phyloP scores from a whole-genome alignment of 2,329 filamentous ascomycete species.

The Ophiostoma ulmi region DNA sequence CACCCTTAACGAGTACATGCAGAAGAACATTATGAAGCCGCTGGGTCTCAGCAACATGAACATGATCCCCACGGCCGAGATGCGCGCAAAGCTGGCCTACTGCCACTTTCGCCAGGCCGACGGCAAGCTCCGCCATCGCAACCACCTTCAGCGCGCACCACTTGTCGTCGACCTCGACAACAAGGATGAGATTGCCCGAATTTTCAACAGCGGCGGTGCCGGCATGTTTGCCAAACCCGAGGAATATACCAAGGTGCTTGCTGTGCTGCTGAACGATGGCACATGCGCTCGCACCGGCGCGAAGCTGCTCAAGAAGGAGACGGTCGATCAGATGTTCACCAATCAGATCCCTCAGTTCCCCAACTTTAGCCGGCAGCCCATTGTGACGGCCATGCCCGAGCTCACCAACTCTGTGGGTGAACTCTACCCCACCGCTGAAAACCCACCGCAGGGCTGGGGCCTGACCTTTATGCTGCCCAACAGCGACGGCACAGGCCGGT shows the following conservation, averaged over 20 bases:
- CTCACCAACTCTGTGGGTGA: slow-evolving; percentile 44
- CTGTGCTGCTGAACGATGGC: slow-evolving; percentile 57
- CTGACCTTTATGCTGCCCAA: slow-evolving; percentile 49
- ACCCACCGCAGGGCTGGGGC: slow-evolving; percentile 57
- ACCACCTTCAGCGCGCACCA: slow-evolving; percentile 32
- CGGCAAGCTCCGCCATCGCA: slow-evolving; percentile 37
- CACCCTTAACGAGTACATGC: slow-evolving; percentile 42
- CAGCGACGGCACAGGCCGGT: slow-evolving; percentile 45
- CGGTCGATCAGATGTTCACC: slow-evolving; percentile 56
- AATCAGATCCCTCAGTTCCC: slow-evolving; percentile 55
- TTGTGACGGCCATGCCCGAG: slow-evolving; percentile 42
- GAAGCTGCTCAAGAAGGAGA: slow-evolving; percentile 48
- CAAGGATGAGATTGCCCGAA: slow-evolving; percentile 1
- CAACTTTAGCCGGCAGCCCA: slow-evolving; percentile 41
- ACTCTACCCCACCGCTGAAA: slow-evolving; percentile 40
- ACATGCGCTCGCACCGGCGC: slow-evolving; percentile 50
- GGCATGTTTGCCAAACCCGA: slow-evolving; percentile 41
- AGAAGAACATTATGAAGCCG: slow-evolving; percentile 41
- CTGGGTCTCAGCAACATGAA: slow-evolving; percentile 44
- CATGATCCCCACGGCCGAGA: slow-evolving; percentile 47
- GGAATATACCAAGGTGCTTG: slow-evolving; percentile 50
- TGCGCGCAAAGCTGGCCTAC: slow-evolving; percentile 49
- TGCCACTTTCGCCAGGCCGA: slow-evolving; percentile 48
- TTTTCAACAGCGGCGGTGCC: slow-evolving; percentile 41
- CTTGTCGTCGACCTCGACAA: slow-evolving; percentile 22